Base-by-base conservation (phyloP, 805 yeast genomes). In the Millerago galiae region DNA sequence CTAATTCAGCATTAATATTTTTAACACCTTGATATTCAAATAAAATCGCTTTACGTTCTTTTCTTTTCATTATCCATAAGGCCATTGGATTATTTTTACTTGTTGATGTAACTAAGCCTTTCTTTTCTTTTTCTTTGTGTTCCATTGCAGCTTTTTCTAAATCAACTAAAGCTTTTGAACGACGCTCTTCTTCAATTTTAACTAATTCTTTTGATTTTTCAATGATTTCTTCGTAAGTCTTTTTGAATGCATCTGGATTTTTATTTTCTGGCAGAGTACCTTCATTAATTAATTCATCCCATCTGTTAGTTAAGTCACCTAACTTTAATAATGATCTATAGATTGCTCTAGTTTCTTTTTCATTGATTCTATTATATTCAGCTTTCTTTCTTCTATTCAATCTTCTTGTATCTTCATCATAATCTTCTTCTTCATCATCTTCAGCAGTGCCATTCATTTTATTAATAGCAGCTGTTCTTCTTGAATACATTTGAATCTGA, bases 21-120 rank as follows among this genome's bases (percentile, higher is more conserved):
- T 86, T 85, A 35, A 90, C 95, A 34, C 89, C 91, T 46, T 81
- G 81, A 62, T 82, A 89, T 51, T 88, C 95, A 61, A 93, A 90
- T 37, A 91, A 64, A 14, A 89, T 82, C 0, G 97, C 97, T 62
- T 84, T 87, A 63, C 87, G 84, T 56, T 90, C 96, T 58, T 81
- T 83, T 62, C 82, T 78, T 57, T 83, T 83, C 35, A 77, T 71
- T 30, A 78, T 62, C 74, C 81, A 72, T 38, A 71, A 61, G 0
- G 81, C 71, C 44, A 71, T 65, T 17, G 79, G 74, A 44, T 70
- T 40, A 10, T 34, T 77, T 43, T 66, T 56, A 45, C 63, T 55
- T 35, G 62, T 62, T 2, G 46, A 38, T 32, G 61, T 48, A 13
- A 60, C 45, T 46, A 63, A 52, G 40, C 70, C 71, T 8, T 53